Evolutionary conservation across 2,329 filamentous ascomycete genomes (phyloP).

Genomic region (Pezicula carpinea): DNA sequence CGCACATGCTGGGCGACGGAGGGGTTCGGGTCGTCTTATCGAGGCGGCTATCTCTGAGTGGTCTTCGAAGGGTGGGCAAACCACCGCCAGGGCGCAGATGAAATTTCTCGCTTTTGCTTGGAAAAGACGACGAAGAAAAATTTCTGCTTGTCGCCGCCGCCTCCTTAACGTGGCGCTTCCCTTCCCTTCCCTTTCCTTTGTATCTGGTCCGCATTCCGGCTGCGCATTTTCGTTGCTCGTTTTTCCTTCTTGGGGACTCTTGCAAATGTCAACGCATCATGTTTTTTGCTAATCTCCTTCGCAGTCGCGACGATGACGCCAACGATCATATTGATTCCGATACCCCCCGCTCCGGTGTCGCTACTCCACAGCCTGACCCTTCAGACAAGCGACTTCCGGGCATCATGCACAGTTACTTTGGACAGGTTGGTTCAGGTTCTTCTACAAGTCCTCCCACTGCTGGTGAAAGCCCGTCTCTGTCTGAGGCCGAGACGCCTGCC

Average conservation of each 20-base stretch:
- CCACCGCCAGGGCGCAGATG: too few relatives aligned
- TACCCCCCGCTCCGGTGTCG: conserved; percentile 84
- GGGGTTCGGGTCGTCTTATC: conserved; percentile 23
- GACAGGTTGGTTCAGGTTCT: conserved; percentile 95
- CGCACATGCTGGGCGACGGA: conserved; percentile 14
- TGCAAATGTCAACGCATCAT: conserved; percentile 8
- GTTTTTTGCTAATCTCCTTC: conserved; percentile 22
- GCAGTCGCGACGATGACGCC: conserved; percentile 58
- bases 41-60: conserved; percentile 18
- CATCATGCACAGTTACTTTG: conserved; percentile 94
- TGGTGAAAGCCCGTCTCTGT: conserved; percentile 23
- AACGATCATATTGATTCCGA: conserved; percentile 77
- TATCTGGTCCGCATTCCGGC: too few relatives aligned
- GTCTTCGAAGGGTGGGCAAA: too few relatives aligned
- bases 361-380: conserved; percentile 88
- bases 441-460: conserved; percentile 35
- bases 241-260: too few relatives aligned
- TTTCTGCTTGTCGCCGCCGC: too few relatives aligned
- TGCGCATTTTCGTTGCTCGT: not conserved
- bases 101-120: too few relatives aligned
- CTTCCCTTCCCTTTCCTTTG: too few relatives aligned
- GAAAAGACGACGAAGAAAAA: too few relatives aligned
- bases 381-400: conserved; percentile 93
- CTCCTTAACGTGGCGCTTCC: too few relatives aligned
- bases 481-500: conserved; percentile 14